A percentile compares a stretch with the other conserved stretches of the same genome.
These are phyloP conservation scores for Umbelopsis sp. DNA, from an alignment of 192 early-diverging fungal genomes.

Conservation along the genomic window DNA sequence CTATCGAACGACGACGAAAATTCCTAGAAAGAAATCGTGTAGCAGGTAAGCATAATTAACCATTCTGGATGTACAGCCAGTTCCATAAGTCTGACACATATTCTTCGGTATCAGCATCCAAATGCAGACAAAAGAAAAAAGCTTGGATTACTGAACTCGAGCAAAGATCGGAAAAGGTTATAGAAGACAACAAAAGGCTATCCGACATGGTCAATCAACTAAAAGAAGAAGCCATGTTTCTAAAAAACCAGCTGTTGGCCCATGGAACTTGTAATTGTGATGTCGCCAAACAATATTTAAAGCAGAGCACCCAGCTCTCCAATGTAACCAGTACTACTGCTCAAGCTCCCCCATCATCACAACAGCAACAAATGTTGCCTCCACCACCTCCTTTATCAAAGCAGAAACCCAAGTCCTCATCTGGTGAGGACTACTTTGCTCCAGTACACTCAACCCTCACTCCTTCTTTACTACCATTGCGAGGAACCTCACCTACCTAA, in stretches of 20 bases:
- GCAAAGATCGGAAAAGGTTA: conserved; percentile 1
- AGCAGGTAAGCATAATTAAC: conserved; percentile 20
- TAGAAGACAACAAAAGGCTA: conserved; percentile 22
- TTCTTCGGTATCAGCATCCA: conserved; percentile 12
- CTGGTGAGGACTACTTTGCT: neutral
- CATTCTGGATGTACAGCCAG: too few relatives aligned
- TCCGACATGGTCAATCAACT: conserved; percentile 12
- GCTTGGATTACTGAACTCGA: conserved; percentile 21
- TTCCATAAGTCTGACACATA: neutral
- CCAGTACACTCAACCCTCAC: neutral
- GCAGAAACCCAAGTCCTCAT: neutral
- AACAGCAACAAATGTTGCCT: neutral
- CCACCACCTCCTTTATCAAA: neutral
- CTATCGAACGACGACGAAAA: conserved; percentile 21
- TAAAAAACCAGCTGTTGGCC: conserved; percentile 24
- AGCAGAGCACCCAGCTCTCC: neutral
- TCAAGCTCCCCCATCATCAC: neutral
- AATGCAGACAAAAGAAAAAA: conserved; percentile 36
- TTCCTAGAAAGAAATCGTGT: conserved; percentile 32
- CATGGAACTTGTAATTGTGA: conserved; percentile 25
- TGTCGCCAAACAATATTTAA: conserved; percentile 25
- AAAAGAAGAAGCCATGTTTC: conserved; percentile 20
- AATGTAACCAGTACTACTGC: neutral
- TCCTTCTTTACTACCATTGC: neutral
- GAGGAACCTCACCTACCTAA: neutral